Evolutionary conservation across 345 rosid genomes (phyloP).

Genomic region (Gossypium rotundifolium): DNA sequence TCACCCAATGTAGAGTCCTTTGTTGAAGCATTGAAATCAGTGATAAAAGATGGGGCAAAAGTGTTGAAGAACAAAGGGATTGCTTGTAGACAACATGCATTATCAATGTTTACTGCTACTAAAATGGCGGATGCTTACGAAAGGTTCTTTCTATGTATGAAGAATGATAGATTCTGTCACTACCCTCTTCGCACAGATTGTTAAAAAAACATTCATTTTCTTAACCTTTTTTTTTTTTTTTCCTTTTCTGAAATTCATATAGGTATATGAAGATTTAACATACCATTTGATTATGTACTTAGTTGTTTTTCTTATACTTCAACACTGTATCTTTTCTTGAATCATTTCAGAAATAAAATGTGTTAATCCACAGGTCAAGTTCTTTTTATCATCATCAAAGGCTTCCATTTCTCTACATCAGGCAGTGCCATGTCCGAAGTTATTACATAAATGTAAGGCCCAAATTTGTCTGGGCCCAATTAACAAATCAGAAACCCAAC

Average conservation of each 20-base stretch:
- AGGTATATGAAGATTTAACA: conserved; percentile 1
- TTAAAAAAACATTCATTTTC: conserved; percentile 4
- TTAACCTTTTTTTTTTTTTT: not conserved
- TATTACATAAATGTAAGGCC: not conserved
- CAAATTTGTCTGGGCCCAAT: no score
- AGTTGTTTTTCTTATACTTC: not conserved
- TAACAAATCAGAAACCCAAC: no score
- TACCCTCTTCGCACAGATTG: conserved; percentile 58
- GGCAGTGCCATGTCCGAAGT: not conserved
- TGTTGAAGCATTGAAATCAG: conserved; percentile 44
- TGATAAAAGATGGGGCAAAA: conserved; percentile 40
- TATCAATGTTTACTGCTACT: conserved; percentile 51
- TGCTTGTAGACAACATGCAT: conserved; percentile 38
- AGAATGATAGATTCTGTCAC: conserved; percentile 41
- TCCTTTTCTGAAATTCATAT: not conserved
- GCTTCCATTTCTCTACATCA: not conserved
- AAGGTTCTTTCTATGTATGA: conserved; percentile 77
- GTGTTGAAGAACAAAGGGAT: conserved; percentile 45
- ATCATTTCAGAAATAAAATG: conserved; percentile 5
- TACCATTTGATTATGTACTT: not conserved
- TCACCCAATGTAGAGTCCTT: conserved; percentile 63
- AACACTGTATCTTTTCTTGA: not conserved
- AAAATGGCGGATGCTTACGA: conserved; percentile 58
- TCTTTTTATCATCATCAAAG: not conserved
- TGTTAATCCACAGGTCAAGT: not conserved